These are phyloP conservation scores for Xylaria sp. DNA, from an alignment of 2,329 filamentous ascomycete species.

Conservation along the genomic window DNA sequence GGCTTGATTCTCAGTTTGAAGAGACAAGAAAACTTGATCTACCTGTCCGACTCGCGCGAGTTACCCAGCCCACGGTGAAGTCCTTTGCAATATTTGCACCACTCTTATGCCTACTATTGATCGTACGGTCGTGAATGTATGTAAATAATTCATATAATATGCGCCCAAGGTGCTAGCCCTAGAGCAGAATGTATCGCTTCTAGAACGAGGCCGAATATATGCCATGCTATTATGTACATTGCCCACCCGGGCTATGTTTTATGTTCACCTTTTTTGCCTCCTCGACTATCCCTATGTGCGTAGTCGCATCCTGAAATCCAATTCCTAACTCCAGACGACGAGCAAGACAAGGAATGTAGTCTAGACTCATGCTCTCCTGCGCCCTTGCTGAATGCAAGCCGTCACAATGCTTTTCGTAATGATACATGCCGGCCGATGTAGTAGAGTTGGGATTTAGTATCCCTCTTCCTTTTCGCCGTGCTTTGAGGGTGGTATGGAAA, in stretches of 20 bases:
- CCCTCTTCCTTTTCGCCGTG: not conserved
- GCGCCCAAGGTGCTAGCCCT: not conserved
- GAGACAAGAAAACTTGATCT: too few relatives aligned
- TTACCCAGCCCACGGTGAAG: too few relatives aligned
- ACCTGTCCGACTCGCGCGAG: too few relatives aligned
- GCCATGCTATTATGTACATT: conserved; percentile 8
- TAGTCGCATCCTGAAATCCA: not conserved
- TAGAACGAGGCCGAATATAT: not conserved
- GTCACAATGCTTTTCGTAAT: conserved; percentile 14
- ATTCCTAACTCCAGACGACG: not conserved
- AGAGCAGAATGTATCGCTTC: not conserved
- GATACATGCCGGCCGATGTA: conserved; percentile 10
- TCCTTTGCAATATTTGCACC: too few relatives aligned
- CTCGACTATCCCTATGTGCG: not conserved
- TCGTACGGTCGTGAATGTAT: too few relatives aligned
- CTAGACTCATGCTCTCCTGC: too few relatives aligned
- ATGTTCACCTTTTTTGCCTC: not conserved
- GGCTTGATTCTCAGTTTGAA: too few relatives aligned
- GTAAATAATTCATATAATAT: too few relatives aligned
- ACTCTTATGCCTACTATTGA: too few relatives aligned
- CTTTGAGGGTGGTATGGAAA: too few relatives aligned
- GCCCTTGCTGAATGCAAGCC: too few relatives aligned
- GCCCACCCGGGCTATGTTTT: not conserved
- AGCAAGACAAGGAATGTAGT: not conserved
- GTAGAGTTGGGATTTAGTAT: too few relatives aligned